These are phyloP conservation scores for Plasmodium knowlesi DNA, from an alignment of 169 alveolate species.

Conservation along the genomic window DNA sequence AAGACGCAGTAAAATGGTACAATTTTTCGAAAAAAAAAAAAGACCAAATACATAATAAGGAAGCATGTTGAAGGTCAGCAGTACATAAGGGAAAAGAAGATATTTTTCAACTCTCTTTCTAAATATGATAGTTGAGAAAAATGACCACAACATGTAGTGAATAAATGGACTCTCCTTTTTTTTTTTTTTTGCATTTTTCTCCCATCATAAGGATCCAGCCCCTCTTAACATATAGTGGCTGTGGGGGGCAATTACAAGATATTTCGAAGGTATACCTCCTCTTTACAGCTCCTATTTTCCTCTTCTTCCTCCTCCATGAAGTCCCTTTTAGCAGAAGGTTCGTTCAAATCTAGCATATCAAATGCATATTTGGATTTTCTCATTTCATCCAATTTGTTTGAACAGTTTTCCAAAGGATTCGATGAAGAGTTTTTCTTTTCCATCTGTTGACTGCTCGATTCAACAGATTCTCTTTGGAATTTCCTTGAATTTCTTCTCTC, in stretches of 20 bases:
- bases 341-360: conserved; percentile 60
- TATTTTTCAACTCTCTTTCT: background rate
- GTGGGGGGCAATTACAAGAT: background rate
- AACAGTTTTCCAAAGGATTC: background rate
- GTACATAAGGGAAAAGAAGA: background rate
- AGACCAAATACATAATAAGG: background rate
- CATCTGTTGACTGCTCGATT: conserved; percentile 3
- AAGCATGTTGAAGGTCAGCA: background rate
- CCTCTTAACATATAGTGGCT: background rate
- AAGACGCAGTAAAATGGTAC: background rate
- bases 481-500: background rate
- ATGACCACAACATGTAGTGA: background rate
- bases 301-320: background rate
- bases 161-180: background rate
- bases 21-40: background rate
- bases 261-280: conserved; percentile 41
- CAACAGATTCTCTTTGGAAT: background rate
- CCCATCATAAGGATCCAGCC: background rate
- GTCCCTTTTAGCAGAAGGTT: background rate
- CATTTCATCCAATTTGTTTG: conserved; percentile 1
- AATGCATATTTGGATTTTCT: background rate
- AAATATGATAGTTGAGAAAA: background rate
- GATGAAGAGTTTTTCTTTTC: background rate
- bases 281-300: conserved; percentile 17
- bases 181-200: background rate